Evolutionary conservation across 2,329 filamentous ascomycete genomes (phyloP), one percentile per base, ranked within the genome.

Genomic region (Calcarisporium arbuscula): DNA sequence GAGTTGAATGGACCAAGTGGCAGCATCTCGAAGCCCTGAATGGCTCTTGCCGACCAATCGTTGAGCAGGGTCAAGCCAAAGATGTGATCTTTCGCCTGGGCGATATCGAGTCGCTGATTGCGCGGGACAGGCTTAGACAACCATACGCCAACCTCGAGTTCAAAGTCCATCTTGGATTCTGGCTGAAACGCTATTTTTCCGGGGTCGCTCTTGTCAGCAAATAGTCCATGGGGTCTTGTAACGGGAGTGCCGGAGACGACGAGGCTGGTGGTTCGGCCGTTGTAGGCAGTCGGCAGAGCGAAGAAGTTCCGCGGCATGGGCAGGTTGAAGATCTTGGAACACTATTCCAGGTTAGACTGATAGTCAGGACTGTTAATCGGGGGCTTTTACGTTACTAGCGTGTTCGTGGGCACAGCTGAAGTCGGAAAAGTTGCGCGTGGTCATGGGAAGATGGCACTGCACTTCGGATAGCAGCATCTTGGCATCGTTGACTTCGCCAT

Each of bases 281-380:
- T 82, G 46, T 88, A 87, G 6, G 74, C 82, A 3, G 87, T 79
- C 1, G 82, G 83, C 1, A 88, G 62, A 46, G 85, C 77, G 46
- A 72, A 80, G 56, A 86, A 86, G 53, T 85, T 29, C n/a, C n/a
- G 28, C 28, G n/a, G 28, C 28, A 29, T n/a, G 28, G n/a, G 16
- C 12, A 29, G 28, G 28, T 29, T 29, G n/a, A 29, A 18, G 7
- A 29, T 17, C n/a, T 7, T 18, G n/a, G 28, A 29, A 18, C 28
- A 29, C 28, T 29, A 17, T 29, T 11, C 6, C 12, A 17, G 4
- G 26, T 18, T 29, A 18, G 19, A 29, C n/a, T n/a, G n/a, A n/a
- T n/a, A n/a, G n/a, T n/a, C n/a, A n/a, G n/a, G n/a, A n/a, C n/a
- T n/a, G n/a, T n/a, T n/a, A n/a, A n/a, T n/a, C n/a, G n/a, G n/a